A percentile compares a stretch with the other conserved stretches of the same genome.
Conservation (phyloP, 2,329 filamentous ascomycete species). For the Oidium heveae region DNA sequence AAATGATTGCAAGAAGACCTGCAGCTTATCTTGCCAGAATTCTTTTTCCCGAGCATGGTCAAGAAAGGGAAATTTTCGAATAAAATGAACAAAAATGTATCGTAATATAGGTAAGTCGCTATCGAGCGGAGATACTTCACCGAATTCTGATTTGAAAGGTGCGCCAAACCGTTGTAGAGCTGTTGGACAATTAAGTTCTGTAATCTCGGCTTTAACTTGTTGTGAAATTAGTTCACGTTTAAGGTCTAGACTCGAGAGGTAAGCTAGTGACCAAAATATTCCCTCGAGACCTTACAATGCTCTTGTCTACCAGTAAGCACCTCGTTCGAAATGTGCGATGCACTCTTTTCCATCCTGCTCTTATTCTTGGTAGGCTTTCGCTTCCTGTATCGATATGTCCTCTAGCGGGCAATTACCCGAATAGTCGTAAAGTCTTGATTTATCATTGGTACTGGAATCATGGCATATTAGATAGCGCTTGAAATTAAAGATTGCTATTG, state of each 20-base stretch:
- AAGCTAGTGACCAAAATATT: constrained; percentile 3
- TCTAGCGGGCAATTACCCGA: too few relatives aligned
- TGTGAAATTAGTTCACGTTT: constrained; percentile 84
- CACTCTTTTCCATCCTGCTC: too few relatives aligned
- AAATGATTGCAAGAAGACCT: constrained; percentile 90
- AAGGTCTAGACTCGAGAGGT: constrained; percentile 33
- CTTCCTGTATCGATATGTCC: too few relatives aligned
- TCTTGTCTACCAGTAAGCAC: constrained; percentile 82
- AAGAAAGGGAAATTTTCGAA: constrained; percentile 92
- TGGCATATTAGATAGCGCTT: too few relatives aligned
- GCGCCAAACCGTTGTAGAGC: constrained; percentile 87
- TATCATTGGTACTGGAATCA: too few relatives aligned
- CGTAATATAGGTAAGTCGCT: constrained; percentile 81
- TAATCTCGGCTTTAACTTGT: constrained; percentile 76
- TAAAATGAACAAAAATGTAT: constrained; percentile 94
- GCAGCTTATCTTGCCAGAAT: constrained; percentile 97
- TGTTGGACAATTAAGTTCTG: constrained; percentile 80
- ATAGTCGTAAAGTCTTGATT: too few relatives aligned
- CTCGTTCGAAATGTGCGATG: not conserved
- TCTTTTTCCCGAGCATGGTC: constrained; percentile 95
- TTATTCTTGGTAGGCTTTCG: too few relatives aligned
- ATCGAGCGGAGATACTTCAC: constrained; percentile 79
- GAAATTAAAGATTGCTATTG: too few relatives aligned
- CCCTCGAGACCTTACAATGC: constrained; percentile 41
- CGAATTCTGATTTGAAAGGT: constrained; percentile 76